These are phyloP conservation scores for Hamamelis virginiana DNA, from an alignment of 164 flowering plant genomes.

Conservation along the genomic window DNA sequence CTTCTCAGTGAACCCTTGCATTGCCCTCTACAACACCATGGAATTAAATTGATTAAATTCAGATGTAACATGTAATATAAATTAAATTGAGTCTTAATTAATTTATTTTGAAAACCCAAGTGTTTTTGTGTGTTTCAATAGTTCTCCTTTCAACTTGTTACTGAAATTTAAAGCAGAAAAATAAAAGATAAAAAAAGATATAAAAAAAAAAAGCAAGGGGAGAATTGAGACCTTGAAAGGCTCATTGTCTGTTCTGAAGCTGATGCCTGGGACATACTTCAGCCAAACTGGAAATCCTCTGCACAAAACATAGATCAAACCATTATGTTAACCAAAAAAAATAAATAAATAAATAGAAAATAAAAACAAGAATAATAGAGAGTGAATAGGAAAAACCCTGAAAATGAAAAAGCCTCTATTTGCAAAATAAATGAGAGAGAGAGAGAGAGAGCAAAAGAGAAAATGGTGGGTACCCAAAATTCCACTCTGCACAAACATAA, in stretches of 20 bases:
- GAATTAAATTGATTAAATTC: background rate
- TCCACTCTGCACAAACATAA: slow-evolving; percentile 92
- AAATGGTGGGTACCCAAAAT: slow-evolving; percentile 59
- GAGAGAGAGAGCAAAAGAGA: background rate
- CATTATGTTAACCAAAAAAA: too few species aligned
- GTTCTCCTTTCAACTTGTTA: background rate
- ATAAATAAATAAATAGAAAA: too few species aligned
- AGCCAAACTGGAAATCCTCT: slow-evolving; percentile 95
- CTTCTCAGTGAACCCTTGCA: slow-evolving; percentile 77
- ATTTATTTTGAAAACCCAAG: background rate
- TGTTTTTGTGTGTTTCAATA: background rate
- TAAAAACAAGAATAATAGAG: background rate
- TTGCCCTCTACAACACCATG: slow-evolving; percentile 55
- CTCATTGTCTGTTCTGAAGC: slow-evolving; percentile 88
- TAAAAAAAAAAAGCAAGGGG: background rate
- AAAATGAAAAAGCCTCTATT: background rate
- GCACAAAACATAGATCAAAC: slow-evolving; percentile 16
- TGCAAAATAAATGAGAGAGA: background rate
- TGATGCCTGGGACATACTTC: slow-evolving; percentile 88
- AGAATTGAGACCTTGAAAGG: slow-evolving; percentile 70
- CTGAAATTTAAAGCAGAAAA: background rate
- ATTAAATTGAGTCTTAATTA: background rate
- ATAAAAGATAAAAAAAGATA: background rate
- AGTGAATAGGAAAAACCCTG: background rate
- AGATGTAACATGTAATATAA: background rate